Conservation (phyloP, 2,329 filamentous ascomycete species). For the Fusarium denticulatum region DNA sequence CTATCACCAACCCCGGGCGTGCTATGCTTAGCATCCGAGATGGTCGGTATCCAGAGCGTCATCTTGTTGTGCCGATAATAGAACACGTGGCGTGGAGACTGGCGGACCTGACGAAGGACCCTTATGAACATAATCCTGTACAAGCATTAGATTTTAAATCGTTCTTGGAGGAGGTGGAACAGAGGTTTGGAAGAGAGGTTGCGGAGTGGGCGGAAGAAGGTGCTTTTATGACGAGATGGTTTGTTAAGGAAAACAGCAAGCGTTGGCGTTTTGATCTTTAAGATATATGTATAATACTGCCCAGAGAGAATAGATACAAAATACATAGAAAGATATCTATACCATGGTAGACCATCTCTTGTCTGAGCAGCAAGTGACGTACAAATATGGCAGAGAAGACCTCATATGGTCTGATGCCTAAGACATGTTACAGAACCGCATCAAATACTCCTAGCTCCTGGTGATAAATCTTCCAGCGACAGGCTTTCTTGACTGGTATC, state of each 20-base stretch:
- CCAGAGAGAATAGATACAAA: not conserved
- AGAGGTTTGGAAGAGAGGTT: slow-evolving; percentile 36
- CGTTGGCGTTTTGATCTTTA: slow-evolving; percentile 43
- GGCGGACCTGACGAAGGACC: slow-evolving; percentile 41
- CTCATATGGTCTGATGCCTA: not conserved
- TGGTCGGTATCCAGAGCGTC: slow-evolving; percentile 42
- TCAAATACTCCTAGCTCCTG: too few species aligned
- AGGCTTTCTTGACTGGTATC: not conserved
- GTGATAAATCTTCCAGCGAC: not conserved
- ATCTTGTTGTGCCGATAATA: slow-evolving; percentile 46
- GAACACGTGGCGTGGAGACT: slow-evolving; percentile 47
- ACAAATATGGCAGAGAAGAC: not conserved
- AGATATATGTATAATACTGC: not conserved
- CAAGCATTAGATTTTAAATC: slow-evolving; percentile 40
- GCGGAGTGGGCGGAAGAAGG: slow-evolving; percentile 46
- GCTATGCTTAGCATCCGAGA: slow-evolving; percentile 46
- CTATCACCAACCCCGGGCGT: slow-evolving; percentile 46
- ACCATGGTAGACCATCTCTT: accelerated
- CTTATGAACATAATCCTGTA: slow-evolving; percentile 35
- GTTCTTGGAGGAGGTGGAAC: slow-evolving; percentile 37
- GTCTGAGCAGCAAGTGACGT: accelerated
- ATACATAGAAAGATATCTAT: not conserved
- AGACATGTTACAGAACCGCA: too few species aligned
- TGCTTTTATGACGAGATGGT: slow-evolving; percentile 46
- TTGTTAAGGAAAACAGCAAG: slow-evolving; percentile 47